Percentiles rank a stretch among this genome's conserved stretches.
phyloP scores from a whole-genome alignment of 2,329 filamentous ascomycete genomes.

The Clarireedia homoeocarpa region DNA sequence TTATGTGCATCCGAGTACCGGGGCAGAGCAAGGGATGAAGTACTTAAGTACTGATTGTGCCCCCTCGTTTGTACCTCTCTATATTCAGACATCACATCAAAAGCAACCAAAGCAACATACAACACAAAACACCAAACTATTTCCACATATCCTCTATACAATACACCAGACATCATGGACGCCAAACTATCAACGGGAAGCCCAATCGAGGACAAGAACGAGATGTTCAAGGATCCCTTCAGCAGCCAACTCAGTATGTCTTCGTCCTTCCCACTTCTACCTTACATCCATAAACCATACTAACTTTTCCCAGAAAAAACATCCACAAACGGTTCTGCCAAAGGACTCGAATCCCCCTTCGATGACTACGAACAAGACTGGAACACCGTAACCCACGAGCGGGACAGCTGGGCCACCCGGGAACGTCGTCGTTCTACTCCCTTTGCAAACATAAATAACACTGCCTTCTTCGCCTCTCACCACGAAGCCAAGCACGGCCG shows the following conservation, averaged over 20 bases:
- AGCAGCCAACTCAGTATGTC: neutral
- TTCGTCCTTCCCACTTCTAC: neutral
- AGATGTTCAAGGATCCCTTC: neutral
- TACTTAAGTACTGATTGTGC: neutral
- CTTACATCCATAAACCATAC: neutral
- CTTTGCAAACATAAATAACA: constrained; percentile 1
- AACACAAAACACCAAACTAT: neutral
- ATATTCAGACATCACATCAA: neutral
- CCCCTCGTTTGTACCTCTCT: neutral
- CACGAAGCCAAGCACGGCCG: constrained; percentile 1
- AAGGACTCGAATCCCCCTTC: constrained; percentile 2
- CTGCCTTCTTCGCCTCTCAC: constrained; percentile 1
- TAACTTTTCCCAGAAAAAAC: neutral
- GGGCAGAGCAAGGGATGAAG: neutral
- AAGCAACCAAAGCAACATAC: neutral
- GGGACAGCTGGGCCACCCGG: neutral
- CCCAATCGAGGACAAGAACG: neutral
- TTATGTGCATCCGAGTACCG: neutral
- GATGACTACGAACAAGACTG: constrained; percentile 10
- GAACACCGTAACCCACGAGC: neutral
- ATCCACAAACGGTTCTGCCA: neutral
- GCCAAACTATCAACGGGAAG: neutral
- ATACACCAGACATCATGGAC: neutral
- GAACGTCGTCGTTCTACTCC: constrained; percentile 4
- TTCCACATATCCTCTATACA: neutral